These are phyloP conservation scores for Penicillium fuscoglaucum DNA, from an alignment of 2,329 filamentous ascomycete species.

Conservation along the genomic window DNA sequence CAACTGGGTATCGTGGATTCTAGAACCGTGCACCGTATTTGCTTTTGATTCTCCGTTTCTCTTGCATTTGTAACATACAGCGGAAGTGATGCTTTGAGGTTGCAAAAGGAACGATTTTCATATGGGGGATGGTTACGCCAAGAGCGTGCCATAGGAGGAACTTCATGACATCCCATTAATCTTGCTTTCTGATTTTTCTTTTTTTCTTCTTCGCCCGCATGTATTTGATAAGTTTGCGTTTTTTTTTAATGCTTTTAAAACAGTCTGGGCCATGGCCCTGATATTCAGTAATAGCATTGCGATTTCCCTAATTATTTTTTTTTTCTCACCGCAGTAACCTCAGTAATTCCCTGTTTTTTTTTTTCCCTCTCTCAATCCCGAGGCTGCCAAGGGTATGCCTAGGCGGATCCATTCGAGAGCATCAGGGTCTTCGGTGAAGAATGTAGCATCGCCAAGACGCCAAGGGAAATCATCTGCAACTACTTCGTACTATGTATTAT, in stretches of 20 bases:
- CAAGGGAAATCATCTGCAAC: constrained; percentile 18
- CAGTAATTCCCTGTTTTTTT: background rate
- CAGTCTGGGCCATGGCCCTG: constrained; percentile 11
- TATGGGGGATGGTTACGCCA: constrained; percentile 10
- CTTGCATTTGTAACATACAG: constrained; percentile 39
- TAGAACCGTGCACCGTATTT: constrained; percentile 36
- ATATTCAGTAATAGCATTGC: constrained; percentile 16
- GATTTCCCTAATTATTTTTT: constrained; percentile 2
- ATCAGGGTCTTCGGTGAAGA: constrained; percentile 8
- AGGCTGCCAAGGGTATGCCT: constrained; percentile 3
- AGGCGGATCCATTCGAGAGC: background rate
- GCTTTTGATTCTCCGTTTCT: constrained; percentile 16
- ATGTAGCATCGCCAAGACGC: constrained; percentile 15
- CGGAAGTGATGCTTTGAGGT: constrained; percentile 31
- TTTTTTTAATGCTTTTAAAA: constrained; percentile 5
- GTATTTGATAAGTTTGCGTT: constrained; percentile 26
- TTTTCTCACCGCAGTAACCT: background rate
- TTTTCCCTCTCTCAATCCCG: background rate
- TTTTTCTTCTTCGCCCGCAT: constrained; percentile 20
- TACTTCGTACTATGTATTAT: background rate
- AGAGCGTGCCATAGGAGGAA: constrained; percentile 8
- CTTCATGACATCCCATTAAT: constrained; percentile 26
- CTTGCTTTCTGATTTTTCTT: constrained; percentile 16
- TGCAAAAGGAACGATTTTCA: constrained; percentile 28
- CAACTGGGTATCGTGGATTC: constrained; percentile 70